Percentiles rank a stretch among this genome's conserved stretches.
Conservation (phyloP, 2,329 filamentous ascomycete species). For the Trichophyton schoenleinii region DNA sequence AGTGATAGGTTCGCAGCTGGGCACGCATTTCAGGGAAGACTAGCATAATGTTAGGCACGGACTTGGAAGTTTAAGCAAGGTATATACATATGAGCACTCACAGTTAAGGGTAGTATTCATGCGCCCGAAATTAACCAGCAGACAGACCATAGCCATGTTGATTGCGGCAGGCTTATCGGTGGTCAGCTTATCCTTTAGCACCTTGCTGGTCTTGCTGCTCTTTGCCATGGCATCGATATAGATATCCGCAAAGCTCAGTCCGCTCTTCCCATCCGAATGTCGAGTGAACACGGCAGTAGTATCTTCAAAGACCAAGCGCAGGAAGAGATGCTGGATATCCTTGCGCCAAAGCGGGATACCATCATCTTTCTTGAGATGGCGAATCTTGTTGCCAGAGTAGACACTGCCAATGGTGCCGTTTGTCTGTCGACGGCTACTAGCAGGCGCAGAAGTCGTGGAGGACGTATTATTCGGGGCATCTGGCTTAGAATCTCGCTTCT, state of each 20-base stretch:
- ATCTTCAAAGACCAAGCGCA: slow-evolving; percentile 51
- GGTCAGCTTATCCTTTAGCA: slow-evolving; percentile 88
- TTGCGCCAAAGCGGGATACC: slow-evolving; percentile 55
- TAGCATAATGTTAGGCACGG: slow-evolving; percentile 27
- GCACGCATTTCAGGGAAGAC: slow-evolving; percentile 99
- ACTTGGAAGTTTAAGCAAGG: slow-evolving; percentile 6
- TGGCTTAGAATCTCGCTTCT: background rate
- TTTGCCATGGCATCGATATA: slow-evolving; percentile 98
- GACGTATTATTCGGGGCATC: background rate
- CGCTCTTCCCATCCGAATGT: slow-evolving; percentile 68
- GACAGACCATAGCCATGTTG: slow-evolving; percentile 98
- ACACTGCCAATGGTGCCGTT: slow-evolving; percentile 55
- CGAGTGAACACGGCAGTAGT: slow-evolving; percentile 68
- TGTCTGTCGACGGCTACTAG: slow-evolving; percentile 47
- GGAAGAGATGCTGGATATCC: slow-evolving; percentile 55
- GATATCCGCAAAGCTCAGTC: slow-evolving; percentile 72
- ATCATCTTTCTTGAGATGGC: slow-evolving; percentile 55
- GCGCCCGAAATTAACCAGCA: slow-evolving; percentile 89
- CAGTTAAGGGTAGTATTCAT: slow-evolving; percentile 99
- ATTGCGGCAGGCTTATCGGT: slow-evolving; percentile 85
- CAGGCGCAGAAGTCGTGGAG: slow-evolving; percentile 19
- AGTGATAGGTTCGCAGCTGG: slow-evolving; percentile 92
- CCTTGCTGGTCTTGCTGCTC: slow-evolving; percentile 98
- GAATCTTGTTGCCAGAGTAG: slow-evolving; percentile 55
- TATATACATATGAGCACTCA: slow-evolving; percentile 35